A percentile compares a stretch with the other conserved stretches of the same genome.
These are phyloP conservation scores for Leccinum huronense DNA, from an alignment of 1,284 basidiomycete genomes.

Conservation along the genomic window DNA sequence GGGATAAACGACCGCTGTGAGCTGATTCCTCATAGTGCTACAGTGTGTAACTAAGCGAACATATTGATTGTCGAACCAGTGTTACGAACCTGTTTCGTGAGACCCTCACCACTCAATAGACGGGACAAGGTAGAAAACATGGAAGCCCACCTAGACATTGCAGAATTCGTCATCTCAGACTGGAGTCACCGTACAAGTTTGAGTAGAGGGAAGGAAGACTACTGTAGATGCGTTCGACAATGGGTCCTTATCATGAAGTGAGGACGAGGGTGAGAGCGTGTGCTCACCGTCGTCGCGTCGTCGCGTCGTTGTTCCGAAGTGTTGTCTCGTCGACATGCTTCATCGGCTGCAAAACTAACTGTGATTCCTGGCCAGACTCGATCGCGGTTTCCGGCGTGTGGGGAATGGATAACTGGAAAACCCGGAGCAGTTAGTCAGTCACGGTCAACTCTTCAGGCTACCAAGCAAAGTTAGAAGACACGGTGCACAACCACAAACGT, in stretches of 20 bases:
- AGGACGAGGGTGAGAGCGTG: too few species aligned
- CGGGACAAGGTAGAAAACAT: not conserved
- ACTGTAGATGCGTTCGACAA: slow-evolving; percentile 81
- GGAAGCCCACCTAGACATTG: slow-evolving; percentile 73
- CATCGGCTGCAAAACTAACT: slow-evolving; percentile 80
- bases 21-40: slow-evolving; percentile 71
- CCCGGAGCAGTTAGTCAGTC: slow-evolving; percentile 82
- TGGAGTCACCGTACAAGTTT: slow-evolving; percentile 48
- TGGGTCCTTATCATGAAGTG: slow-evolving; percentile 49
- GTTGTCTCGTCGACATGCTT: slow-evolving; percentile 24
- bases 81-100: slow-evolving; percentile 48
- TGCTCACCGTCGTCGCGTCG: too few species aligned
- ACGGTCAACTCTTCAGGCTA: slow-evolving; percentile 82
- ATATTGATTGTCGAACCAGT: not conserved
- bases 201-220: slow-evolving; percentile 71
- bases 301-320: too few species aligned
- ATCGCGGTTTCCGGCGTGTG: slow-evolving; percentile 84
- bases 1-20: slow-evolving; percentile 81
- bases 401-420: slow-evolving; percentile 84
- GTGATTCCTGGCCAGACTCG: slow-evolving; percentile 84
- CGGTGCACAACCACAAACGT: not conserved
- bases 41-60: slow-evolving; percentile 6
- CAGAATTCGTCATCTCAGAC: slow-evolving; percentile 63
- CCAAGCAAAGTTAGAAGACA: slow-evolving; percentile 5
- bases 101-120: slow-evolving; percentile 65